A percentile compares a stretch with the other conserved stretches of the same genome.
Conservation (phyloP, 148 eudicot species). For the Rhododendron kiyosumense region DNA sequence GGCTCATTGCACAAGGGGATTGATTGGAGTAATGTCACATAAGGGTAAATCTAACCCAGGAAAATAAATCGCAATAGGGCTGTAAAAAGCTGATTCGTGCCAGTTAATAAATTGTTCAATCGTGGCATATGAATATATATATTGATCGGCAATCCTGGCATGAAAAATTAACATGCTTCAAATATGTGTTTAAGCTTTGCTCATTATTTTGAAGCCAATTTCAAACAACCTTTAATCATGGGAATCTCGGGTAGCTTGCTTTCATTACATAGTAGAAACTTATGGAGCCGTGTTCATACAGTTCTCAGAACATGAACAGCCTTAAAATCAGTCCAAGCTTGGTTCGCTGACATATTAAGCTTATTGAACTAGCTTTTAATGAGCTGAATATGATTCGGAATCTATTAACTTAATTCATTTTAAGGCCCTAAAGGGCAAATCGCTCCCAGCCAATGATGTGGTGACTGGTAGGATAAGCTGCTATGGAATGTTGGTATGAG, state of each 20-base stretch:
- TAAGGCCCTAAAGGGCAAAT: neutral
- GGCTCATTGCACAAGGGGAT: neutral
- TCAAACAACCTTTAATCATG: neutral
- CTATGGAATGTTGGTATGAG: neutral
- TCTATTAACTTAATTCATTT: neutral
- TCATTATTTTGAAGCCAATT: neutral
- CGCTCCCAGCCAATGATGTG: neutral
- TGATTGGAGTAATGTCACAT: neutral
- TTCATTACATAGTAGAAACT: neutral
- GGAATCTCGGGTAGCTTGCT: neutral
- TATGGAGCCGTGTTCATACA: neutral
- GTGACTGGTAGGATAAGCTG: neutral
- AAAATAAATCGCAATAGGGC: neutral
- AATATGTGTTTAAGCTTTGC: neutral
- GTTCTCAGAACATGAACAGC: neutral
- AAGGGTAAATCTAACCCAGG: neutral
- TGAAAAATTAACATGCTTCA: neutral
- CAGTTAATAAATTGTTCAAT: neutral
- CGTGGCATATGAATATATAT: neutral
- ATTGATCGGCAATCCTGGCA: neutral
- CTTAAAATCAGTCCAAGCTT: neutral
- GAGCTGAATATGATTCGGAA: neutral
- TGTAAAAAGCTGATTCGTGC: neutral
- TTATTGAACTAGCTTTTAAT: neutral
- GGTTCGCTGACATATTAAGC: neutral